Base-by-base conservation (phyloP, 1,139 yeast species). In the Suhomyces yuchorum region DNA sequence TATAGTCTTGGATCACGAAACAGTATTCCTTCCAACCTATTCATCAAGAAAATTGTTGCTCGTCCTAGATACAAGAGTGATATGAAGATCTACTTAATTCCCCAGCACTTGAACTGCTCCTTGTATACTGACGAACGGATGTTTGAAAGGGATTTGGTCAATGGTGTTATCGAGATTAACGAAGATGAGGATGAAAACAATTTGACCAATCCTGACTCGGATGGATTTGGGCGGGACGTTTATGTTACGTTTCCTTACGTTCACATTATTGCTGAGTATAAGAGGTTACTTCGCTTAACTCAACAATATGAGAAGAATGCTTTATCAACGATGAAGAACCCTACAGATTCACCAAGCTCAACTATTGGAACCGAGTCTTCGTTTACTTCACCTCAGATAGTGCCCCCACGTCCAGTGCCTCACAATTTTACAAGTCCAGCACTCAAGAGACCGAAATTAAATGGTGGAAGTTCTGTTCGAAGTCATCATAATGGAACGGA, bases 41-140 rank as follows among this genome's bases (percentile, higher is more conserved):
- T 80, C 55, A 61, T 74, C 48, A 74, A 71, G 56, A 75, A 65
- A 50, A 69, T 76, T 15, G 69, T 78, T 32, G 82, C 82, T 4
- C 61, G 83, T 48, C 83, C 83, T 4, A 56, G 83, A 23, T 78
- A 78, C 55, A 78, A 78, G 54, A 68, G 77, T 15, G 78, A 75
- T 53, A 78, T 78, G 82, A 75, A 78, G 56, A 73, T 71, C 42
- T 65, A 72, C 54, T 52, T 78, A 17, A 63, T 79, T 11, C 59
- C 61, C 18, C 48, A 52, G 7, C 45, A 49, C 6, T 55, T 62
- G 23, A 52, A 63, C 46, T 67, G 71, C 50, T 73, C 78, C n/a
- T 55, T 81, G 23, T 81, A 80, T 53, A 71, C 78, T 28, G 80
- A 79, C 52, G 68, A 68, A 47, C 62, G 81, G 48, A 77, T 78